A percentile compares a stretch with the other conserved stretches of the same genome.
These are phyloP conservation scores for Termitomyces heimii DNA, from an alignment of 768 basidiomycete species.

Conservation along the genomic window DNA sequence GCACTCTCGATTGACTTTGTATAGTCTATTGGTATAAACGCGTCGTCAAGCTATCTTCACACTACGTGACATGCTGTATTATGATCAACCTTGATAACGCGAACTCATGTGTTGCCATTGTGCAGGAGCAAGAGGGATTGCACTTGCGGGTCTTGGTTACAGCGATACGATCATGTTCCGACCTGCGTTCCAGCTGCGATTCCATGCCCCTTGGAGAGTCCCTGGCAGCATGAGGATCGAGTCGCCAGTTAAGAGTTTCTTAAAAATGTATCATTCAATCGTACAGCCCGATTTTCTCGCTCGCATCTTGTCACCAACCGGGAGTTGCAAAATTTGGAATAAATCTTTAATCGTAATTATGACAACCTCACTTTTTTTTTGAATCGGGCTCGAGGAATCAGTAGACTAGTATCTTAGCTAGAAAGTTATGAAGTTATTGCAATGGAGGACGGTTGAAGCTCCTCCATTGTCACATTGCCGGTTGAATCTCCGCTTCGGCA, in stretches of 20 bases:
- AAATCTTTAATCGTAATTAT: neutral
- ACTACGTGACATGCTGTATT: conserved; percentile 24
- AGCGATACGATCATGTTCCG: conserved; percentile 65
- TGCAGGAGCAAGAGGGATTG: conserved; percentile 65
- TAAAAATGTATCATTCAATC: neutral
- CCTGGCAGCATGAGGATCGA: conserved; percentile 14
- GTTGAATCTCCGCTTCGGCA: no score
- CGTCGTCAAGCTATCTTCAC: conserved; percentile 48
- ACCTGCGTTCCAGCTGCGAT: conserved; percentile 46
- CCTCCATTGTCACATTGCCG: no score
- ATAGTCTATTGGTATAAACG: conserved; percentile 44
- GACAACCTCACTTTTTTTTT: neutral
- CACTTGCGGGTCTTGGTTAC: conserved; percentile 62
- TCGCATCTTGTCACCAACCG: conserved; percentile 29
- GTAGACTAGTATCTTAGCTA: neutral
- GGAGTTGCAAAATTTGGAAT: neutral
- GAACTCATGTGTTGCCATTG: neutral
- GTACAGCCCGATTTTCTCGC: conserved; percentile 30
- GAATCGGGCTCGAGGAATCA: neutral
- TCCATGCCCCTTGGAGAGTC: conserved; percentile 31
- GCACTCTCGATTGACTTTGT: neutral
- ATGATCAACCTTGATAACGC: neutral
- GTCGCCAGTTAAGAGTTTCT: neutral
- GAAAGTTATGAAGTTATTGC: neutral
- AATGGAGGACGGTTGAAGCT: neutral